Percentiles rank a stretch among this genome's conserved stretches.
Conservation (phyloP, 1,284 basidiomycete genomes). For the Inonotus hispidus region DNA sequence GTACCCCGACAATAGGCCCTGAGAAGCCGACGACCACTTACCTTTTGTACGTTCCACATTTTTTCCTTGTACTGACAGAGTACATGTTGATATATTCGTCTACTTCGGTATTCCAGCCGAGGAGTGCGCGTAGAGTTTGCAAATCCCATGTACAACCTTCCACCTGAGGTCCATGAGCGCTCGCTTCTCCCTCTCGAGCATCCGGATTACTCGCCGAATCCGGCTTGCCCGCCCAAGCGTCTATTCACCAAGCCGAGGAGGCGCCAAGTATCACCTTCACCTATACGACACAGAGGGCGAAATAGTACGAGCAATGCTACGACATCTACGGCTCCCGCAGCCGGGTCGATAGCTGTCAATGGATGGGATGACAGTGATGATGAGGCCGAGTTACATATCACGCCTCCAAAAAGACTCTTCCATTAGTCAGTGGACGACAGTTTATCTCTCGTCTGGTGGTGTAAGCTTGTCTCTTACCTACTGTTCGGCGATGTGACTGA, state of each 20-base stretch:
- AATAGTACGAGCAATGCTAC: not conserved
- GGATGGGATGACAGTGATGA: constrained; percentile 19
- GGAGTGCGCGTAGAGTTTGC: constrained; percentile 21
- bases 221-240: constrained; percentile 19
- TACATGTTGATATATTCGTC: constrained; percentile 1
- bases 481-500: not conserved
- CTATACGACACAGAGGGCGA: not conserved
- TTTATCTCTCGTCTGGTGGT: not conserved
- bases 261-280: constrained; percentile 6
- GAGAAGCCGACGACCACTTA: constrained; percentile 22
- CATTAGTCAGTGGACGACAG: not conserved
- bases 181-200: constrained; percentile 23
- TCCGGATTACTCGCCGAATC: constrained; percentile 24
- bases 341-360: not conserved
- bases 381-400: constrained; percentile 12
- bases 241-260: constrained; percentile 20
- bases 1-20: constrained; percentile 13
- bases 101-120: constrained; percentile 18
- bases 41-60: constrained; percentile 19
- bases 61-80: not conserved
- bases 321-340: not conserved
- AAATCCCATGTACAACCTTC: constrained; percentile 24
- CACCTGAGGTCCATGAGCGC: constrained; percentile 18
- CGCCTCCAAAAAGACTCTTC: constrained; percentile 16
- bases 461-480: not conserved